Evolutionary conservation across 257 asterid genomes (phyloP), one percentile per base, ranked within the genome.

Genomic region (Forsythia viridissima): DNA sequence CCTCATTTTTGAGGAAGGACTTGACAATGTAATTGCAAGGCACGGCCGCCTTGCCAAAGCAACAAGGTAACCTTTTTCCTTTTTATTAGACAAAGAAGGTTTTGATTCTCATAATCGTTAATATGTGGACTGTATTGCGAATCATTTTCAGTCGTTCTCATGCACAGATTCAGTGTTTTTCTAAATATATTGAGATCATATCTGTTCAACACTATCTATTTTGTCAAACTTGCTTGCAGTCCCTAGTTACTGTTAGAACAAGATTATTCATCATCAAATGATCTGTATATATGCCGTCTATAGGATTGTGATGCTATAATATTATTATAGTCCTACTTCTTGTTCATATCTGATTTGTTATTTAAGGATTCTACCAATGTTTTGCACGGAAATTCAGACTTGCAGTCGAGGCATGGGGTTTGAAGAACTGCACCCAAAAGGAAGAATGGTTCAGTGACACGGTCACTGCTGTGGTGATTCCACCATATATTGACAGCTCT

Each of bases 391-490:
- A 76, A 78, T 74, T 84, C 83, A 94, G 99, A 71, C 91, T 93
- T 82, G 99, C 99, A 5, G 97, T 96, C 80, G 97, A 93, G 86
- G 99, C 98, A 4, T 96, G 99, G 99, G 99, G 99, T 8, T 83
- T 93, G 90, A 96, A 93, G 94, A 96, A 96, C 88, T 96, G 98
- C 90, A 93, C 99, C 37, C 98, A 93, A 82, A 92, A 91, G 91
- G 96, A 93, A 86, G 99, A 96, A 77, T 93, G 98, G 94, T 85
- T 66, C 87, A 96, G 99, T 76, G 96, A 96, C 86, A 96, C 99
- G 0, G 99, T 96, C 52, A 96, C 99, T 67, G 99, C 99, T 12
- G 94, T 96, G 66, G 74, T 93, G 16, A 90, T 96, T 75, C 99
- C 99, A 11, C 78, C 98, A 13, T 73, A 90, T 85, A 91, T 96